phyloP scores from a whole-genome alignment of 179 eudicot genomes.

The Vitellaria paradoxa region DNA sequence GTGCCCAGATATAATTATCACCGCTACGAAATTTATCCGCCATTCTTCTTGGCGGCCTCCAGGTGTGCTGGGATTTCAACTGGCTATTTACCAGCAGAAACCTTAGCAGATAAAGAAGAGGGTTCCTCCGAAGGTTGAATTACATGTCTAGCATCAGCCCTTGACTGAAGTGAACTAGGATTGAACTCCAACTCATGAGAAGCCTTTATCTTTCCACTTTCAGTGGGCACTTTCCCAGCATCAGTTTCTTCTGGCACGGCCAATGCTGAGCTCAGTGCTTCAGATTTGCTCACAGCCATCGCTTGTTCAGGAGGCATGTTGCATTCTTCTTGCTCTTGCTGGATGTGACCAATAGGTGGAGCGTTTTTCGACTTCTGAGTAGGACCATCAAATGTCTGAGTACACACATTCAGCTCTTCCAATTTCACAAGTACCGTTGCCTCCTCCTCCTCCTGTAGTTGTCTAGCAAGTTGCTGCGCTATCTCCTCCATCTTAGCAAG shows the following conservation, averaged over 20 bases:
- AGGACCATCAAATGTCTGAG: constrained; percentile 41
- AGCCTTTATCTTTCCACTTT: constrained; percentile 26
- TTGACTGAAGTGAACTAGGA: constrained; percentile 28
- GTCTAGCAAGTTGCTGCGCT: constrained; percentile 78
- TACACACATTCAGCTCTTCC: constrained; percentile 82
- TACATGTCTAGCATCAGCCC: constrained; percentile 26
- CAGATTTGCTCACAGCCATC: constrained; percentile 21
- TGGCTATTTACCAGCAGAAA: constrained; percentile 41
- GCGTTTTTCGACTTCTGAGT: constrained; percentile 36
- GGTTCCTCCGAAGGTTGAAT: constrained; percentile 34
- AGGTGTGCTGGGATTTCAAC: constrained; percentile 62
- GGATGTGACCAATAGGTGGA: constrained; percentile 24
- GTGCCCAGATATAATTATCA: constrained; percentile 85
- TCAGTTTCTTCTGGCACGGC: constrained; percentile 30
- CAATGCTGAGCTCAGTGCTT: constrained; percentile 28
- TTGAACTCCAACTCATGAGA: constrained; percentile 30
- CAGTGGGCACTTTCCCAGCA: constrained; percentile 32
- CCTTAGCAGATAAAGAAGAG: constrained; percentile 46
- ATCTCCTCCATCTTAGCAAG: constrained; percentile 79
- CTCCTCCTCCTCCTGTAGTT: constrained; percentile 89
- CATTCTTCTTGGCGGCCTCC: constrained; percentile 48
- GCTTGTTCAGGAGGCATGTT: constrained; percentile 25
- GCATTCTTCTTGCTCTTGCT: constrained; percentile 39
- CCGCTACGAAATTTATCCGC: constrained; percentile 43
- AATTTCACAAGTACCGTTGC: constrained; percentile 91